A percentile compares a stretch with the other conserved stretches of the same genome.
phyloP scores from a whole-genome alignment of 352 stramenopile species.

The Phytophthora boehmeriae region DNA sequence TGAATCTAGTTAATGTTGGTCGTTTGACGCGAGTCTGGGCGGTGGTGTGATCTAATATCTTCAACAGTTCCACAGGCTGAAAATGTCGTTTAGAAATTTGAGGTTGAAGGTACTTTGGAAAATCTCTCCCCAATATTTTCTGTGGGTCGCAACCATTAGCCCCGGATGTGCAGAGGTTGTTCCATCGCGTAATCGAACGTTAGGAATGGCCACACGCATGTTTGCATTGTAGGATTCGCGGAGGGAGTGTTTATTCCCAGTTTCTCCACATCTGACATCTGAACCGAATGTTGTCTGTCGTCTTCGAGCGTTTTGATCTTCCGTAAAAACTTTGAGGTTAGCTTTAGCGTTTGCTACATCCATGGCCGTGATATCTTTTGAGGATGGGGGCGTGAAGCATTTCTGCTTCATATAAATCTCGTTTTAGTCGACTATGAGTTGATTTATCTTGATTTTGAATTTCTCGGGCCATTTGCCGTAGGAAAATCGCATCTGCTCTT shows the following conservation, averaged over 20 bases:
- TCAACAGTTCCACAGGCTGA: not conserved
- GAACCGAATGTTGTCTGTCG: slow-evolving; percentile 14
- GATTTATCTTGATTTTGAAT: not conserved
- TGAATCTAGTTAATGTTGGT: slow-evolving; percentile 1
- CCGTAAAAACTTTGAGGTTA: not conserved
- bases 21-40: not conserved
- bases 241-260: slow-evolving; percentile 1
- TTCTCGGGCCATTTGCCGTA: slow-evolving; percentile 3
- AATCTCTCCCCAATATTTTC: not conserved
- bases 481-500: not conserved
- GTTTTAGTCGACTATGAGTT: not conserved
- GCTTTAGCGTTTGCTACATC: not conserved
- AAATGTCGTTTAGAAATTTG: no score
- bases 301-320: not conserved
- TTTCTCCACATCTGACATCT: slow-evolving; percentile 5
- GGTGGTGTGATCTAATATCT: not conserved
- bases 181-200: slow-evolving; percentile 1
- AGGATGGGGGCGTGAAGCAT: not conserved
- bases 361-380: not conserved
- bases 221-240: not conserved
- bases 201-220: not conserved
- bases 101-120: not conserved
- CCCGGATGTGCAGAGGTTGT: not conserved
- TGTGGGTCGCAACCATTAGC: not conserved
- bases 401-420: not conserved